Evolutionary conservation across 192 early-diverging fungal species (phyloP), one percentile per base, ranked within the genome.

Genomic region (Coemansia sp.): DNA sequence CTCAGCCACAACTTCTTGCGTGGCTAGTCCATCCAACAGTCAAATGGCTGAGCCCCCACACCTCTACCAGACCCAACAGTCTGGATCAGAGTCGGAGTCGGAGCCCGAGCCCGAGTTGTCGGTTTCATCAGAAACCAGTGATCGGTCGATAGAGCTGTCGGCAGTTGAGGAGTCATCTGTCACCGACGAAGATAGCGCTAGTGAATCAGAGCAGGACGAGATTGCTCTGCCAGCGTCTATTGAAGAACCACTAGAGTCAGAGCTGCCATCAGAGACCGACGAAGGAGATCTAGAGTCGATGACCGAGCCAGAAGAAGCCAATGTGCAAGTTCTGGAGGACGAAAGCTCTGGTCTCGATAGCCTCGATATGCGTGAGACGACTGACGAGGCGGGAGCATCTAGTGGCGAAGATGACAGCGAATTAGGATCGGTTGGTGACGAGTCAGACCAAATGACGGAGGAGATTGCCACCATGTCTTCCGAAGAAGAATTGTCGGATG

Each of bases 361-460:
- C 46, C 46, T 40, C 2, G 48, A 56, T n/a, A 34, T 6, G 24
- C 6, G 6, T 15, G 44, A 11, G 4, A 8, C 36, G 4, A 15
- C 22, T 0, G 48, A 62, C 8, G 36, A 62, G 14, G 37, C 33
- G 9, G 60, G 39, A 29, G 29, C 39, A 19, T 41, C 42, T 21
- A 39, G 24, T 14, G 54, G 35, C 8, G 62, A 48, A 11, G 15
- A 15, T 11, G 62, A 29, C 14, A 32, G 24, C 24, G 50, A 52
- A 1, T n/a, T 36, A 14, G 58, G 35, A 18, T 24, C 38, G 1
- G 40, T 38, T 29, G 53, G 56, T 17, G 50, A n/a, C 21, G 74
- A 76, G 0, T 70, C 74, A 3, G 68, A 70, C 26, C 60, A 67
- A 48, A 61, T 55, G 15, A 67, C 67, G 15, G 67, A 70, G 53